These are phyloP conservation scores for Amylocystis lapponica DNA, from an alignment of 768 basidiomycete genomes.

Conservation along the genomic window DNA sequence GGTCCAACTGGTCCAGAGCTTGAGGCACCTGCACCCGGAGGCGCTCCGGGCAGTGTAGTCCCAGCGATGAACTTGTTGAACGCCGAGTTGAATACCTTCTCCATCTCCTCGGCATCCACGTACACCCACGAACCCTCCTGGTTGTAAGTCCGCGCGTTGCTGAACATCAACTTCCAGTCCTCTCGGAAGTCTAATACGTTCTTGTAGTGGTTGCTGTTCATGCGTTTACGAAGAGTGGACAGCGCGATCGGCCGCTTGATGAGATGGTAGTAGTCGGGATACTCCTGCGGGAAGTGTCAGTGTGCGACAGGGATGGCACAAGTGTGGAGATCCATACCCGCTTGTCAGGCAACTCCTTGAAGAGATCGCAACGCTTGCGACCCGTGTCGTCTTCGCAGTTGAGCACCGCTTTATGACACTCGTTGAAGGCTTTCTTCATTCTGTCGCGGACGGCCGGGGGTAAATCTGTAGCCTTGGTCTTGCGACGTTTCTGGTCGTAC, in stretches of 20 bases:
- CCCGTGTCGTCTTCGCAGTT: constrained; percentile 67
- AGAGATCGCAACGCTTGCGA: constrained; percentile 80
- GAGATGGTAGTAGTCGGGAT: constrained; percentile 89
- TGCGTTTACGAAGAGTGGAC: constrained; percentile 77
- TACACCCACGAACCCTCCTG: constrained; percentile 95
- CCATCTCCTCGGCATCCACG: constrained; percentile 90
- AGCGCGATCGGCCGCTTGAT: constrained; percentile 87
- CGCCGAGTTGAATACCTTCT: constrained; percentile 74
- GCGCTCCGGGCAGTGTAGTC: constrained; percentile 72
- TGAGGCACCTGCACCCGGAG: constrained; percentile 33
- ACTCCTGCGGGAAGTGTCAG: constrained; percentile 46
- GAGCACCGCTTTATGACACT: constrained; percentile 68
- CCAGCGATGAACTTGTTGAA: constrained; percentile 61
- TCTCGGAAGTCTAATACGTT: constrained; percentile 62
- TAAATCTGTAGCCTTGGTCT: constrained; percentile 59
- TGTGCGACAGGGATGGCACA: constrained; percentile 1
- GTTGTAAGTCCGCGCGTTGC: constrained; percentile 91
- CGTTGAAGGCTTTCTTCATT: constrained; percentile 81
- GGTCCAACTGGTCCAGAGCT: too few species aligned
- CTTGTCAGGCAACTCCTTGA: constrained; percentile 80
- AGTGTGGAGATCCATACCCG: constrained; percentile 38
- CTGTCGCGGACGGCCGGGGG: constrained; percentile 56
- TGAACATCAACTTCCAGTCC: constrained; percentile 90
- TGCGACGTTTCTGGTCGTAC: constrained; percentile 79
- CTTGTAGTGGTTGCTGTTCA: constrained; percentile 64